Percentiles rank a stretch among this genome's conserved stretches.
Conservation (phyloP, 1,284 basidiomycete genomes). For the Fistulina hepatica region DNA sequence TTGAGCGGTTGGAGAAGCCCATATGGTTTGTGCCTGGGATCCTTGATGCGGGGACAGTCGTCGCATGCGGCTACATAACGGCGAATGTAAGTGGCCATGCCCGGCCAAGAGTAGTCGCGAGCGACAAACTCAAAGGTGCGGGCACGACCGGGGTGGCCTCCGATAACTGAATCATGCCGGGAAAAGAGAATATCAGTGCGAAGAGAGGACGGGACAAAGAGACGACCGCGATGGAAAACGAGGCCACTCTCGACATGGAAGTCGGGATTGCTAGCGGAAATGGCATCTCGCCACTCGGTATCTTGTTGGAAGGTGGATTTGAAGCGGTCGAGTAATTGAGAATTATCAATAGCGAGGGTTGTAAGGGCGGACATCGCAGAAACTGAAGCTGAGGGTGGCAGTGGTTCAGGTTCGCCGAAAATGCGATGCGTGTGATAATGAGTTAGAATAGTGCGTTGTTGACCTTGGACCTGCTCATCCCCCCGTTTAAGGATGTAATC, state of each 20-base stretch:
- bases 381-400: constrained; percentile 8
- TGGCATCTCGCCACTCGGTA: constrained; percentile 22
- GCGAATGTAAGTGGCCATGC: constrained; percentile 11
- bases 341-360: constrained; percentile 22
- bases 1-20: constrained; percentile 18
- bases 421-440: too few species aligned
- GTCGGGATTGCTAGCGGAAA: constrained; percentile 17
- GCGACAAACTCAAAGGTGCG: background rate
- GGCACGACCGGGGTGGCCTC: constrained; percentile 2
- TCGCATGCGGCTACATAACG: constrained; percentile 18
- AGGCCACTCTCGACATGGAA: constrained; percentile 22
- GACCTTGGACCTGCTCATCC: too few species aligned
- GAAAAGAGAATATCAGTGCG: constrained; percentile 15
- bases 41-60: constrained; percentile 19
- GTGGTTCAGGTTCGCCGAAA: too few species aligned
- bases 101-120: constrained; percentile 17
- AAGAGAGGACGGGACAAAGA: constrained; percentile 1
- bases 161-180: constrained; percentile 5
- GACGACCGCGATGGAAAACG: constrained; percentile 15
- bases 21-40: constrained; percentile 14
- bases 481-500: constrained; percentile 17
- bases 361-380: constrained; percentile 19
- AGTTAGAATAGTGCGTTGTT: too few species aligned
- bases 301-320: constrained; percentile 18
- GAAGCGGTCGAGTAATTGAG: constrained; percentile 22